Conservation (phyloP, 2,329 filamentous ascomycete species). For the Diaporthe longicolla region DNA sequence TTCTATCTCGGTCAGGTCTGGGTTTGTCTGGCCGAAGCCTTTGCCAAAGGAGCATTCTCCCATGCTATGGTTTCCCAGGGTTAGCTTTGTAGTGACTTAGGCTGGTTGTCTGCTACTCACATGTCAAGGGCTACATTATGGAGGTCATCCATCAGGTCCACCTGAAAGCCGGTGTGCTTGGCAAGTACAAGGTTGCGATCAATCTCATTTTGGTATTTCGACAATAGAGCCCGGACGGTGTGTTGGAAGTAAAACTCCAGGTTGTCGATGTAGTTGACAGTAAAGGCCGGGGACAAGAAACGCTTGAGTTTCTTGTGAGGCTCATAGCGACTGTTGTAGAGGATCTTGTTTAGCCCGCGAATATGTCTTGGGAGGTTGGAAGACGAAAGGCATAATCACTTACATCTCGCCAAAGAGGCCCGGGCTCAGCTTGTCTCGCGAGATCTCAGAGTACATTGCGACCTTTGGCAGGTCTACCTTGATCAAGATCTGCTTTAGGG, state of each 20-base stretch:
- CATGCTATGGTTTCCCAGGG: constrained; percentile 40
- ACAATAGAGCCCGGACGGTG: constrained; percentile 43
- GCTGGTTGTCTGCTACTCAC: constrained; percentile 25
- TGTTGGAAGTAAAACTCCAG: constrained; percentile 45
- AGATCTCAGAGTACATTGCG: constrained; percentile 23
- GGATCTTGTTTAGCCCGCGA: not conserved
- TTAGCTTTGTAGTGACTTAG: not conserved
- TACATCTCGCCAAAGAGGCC: constrained; percentile 24
- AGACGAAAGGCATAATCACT: not conserved
- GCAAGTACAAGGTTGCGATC: constrained; percentile 16
- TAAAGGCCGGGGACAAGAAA: constrained; percentile 48
- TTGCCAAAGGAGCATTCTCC: constrained; percentile 49
- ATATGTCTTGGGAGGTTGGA: not conserved
- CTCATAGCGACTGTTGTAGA: constrained; percentile 43
- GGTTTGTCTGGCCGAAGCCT: constrained; percentile 48
- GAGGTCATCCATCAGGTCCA: constrained; percentile 48
- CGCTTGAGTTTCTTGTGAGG: constrained; percentile 47
- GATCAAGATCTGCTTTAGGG: constrained; percentile 60
- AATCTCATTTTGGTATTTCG: constrained; percentile 41
- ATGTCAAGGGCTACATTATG: constrained; percentile 49
- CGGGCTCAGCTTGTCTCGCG: constrained; percentile 11
- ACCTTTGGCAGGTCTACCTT: constrained; percentile 68
- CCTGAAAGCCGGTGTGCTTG: constrained; percentile 44
- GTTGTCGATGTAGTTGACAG: constrained; percentile 48
- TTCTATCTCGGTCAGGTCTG: constrained; percentile 39